These are phyloP conservation scores for Aureobasidium leucospermi DNA, from an alignment of 2,329 filamentous ascomycete genomes.

Conservation along the genomic window DNA sequence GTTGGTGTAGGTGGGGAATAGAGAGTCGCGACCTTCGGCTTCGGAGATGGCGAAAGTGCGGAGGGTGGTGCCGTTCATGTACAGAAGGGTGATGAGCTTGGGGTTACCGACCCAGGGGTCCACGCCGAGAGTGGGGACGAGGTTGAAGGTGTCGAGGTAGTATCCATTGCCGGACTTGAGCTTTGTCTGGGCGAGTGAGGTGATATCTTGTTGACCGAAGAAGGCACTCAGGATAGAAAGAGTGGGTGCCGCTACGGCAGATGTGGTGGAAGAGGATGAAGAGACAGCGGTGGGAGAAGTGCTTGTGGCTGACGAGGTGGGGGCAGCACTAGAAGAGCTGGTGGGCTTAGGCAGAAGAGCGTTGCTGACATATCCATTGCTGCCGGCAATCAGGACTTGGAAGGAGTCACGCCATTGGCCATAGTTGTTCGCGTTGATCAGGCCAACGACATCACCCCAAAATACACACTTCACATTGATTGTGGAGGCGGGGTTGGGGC, in stretches of 20 bases:
- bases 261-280: conserved; percentile 4
- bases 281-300: conserved; percentile 12
- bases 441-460: conserved; percentile 22
- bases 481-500: conserved; percentile 18
- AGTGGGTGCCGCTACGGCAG: not conserved
- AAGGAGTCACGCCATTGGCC: conserved; percentile 21
- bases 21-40: too few relatives aligned
- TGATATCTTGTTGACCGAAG: conserved; percentile 9
- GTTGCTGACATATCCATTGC: conserved; percentile 12
- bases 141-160: conserved; percentile 9
- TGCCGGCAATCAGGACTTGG: conserved; percentile 15
- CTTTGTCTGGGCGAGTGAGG: not conserved
- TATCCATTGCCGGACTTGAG: not conserved
- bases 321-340: conserved; percentile 11
- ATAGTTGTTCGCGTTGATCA: conserved; percentile 21
- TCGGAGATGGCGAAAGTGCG: too few relatives aligned
- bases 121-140: not conserved
- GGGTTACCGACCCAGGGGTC: not conserved
- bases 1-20: too few relatives aligned
- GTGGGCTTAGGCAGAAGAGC: not conserved
- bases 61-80: too few relatives aligned
- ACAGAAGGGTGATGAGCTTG: not conserved
- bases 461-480: conserved; percentile 26
- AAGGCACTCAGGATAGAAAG: not conserved
- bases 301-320: conserved; percentile 5